A percentile compares a stretch with the other conserved stretches of the same genome.
Evolutionary conservation across 352 stramenopile genomes (phyloP).

Genomic region (Pythium aquatile): DNA sequence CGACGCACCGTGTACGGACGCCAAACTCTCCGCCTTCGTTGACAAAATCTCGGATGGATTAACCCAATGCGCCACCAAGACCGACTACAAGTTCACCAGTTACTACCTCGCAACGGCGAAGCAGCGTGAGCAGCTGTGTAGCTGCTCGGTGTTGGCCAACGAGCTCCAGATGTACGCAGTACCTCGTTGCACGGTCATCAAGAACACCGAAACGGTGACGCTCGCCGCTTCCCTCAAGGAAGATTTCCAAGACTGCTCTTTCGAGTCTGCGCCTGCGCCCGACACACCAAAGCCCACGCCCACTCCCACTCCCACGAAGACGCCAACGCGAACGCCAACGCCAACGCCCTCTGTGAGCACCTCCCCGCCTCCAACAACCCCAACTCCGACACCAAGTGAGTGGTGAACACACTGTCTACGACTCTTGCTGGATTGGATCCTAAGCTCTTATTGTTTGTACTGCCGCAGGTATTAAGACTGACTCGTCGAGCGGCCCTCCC

Average conservation of each 20-base stretch:
- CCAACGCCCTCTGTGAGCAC: too few relatives aligned
- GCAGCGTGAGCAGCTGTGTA: neutral
- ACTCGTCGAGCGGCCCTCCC: too few relatives aligned
- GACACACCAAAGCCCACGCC: too few relatives aligned
- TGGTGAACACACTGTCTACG: too few relatives aligned
- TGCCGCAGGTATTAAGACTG: too few relatives aligned
- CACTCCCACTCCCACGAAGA: too few relatives aligned
- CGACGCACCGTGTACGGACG: constrained; percentile 16
- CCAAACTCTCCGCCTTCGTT: neutral
- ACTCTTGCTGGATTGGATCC: too few relatives aligned
- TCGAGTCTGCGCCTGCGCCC: too few relatives aligned
- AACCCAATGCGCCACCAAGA: neutral
- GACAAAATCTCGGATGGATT: constrained; percentile 14
- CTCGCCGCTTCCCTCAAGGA: neutral
- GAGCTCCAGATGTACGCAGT: neutral
- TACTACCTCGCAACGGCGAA: neutral
- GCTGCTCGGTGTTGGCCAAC: constrained; percentile 3
- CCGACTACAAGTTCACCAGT: neutral
- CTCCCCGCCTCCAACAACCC: too few relatives aligned
- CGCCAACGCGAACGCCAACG: too few relatives aligned
- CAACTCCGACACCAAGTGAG: too few relatives aligned
- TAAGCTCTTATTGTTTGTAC: too few relatives aligned
- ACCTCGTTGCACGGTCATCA: neutral
- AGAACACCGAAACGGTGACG: neutral
- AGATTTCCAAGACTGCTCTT: neutral